Base-by-base conservation (phyloP, 805 yeast species). In the Wickerhamiella sorbophila region DNA sequence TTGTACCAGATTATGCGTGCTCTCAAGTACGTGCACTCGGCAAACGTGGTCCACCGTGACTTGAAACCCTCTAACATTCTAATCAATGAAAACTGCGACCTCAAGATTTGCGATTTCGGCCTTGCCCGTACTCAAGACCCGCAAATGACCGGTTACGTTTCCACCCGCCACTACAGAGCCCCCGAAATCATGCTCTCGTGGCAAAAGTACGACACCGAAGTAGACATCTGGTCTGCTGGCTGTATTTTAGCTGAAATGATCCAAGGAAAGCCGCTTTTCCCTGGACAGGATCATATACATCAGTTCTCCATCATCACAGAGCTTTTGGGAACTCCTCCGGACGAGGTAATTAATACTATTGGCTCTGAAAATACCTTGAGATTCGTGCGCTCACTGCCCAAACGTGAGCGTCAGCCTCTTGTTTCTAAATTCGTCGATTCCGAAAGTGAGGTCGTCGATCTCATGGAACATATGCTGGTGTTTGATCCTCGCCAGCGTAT, bases 131-230 rank as follows among this genome's bases (percentile, higher is more conserved):
- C 88, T 56, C 96, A 88, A 66, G 98, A 88, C 64, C 95, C 96
- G 12, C 97, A 88, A 61, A 88, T 88, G 98, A 88, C 97, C 1
- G 98, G 97, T 8, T 88, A 88, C 60, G 98, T 88, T 15, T 80
- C 94, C 4, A 88, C 98, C 3, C 65, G 98, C 56, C 88, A 86
- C 66, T 88, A 88, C 63, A 74, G 98, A 48, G 98, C 97, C 0
- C 98, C 98, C 1, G 98, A 88, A 60, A 88, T 88, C 62, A 88
- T 88, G 98, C 72, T 88, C 49, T 86, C 96, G 21, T 88, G 97
- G 97, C 98, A 88, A 61, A 85, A 88, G 58, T 88, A 88, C 63
- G 95, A 87, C 56, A 79, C 84, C 6, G 96, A 87, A 63, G 97
- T 88, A 31, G 98, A 88, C 62, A 83, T 88, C 53, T 88, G 98